Conservation (phyloP, 2,329 filamentous ascomycete genomes). For the Trichoderma endophyticum region DNA sequence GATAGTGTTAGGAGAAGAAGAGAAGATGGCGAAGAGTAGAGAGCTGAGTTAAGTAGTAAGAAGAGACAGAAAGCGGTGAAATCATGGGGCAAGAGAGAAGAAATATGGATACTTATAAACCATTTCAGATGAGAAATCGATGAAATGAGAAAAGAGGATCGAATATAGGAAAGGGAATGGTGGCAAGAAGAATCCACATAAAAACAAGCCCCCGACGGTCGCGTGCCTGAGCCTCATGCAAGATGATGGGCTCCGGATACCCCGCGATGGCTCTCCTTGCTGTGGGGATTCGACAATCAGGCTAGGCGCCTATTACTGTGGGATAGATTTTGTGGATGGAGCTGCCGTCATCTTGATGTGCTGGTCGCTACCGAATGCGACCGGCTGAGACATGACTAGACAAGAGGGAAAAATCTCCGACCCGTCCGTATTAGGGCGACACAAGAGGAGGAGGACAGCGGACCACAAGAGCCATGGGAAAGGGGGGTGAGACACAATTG, state of each 20-base stretch:
- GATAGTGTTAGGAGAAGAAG: constrained; percentile 9
- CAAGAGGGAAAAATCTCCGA: constrained; percentile 12
- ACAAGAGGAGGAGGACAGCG: neutral
- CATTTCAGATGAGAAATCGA: neutral
- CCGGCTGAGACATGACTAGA: constrained; percentile 12
- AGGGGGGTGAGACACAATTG: neutral
- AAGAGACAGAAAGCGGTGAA: constrained; percentile 6
- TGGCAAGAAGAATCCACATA: constrained; percentile 6
- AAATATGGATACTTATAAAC: neutral
- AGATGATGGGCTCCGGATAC: constrained; percentile 12
- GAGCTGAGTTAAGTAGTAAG: constrained; percentile 7
- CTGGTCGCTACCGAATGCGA: neutral
- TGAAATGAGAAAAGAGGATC: neutral
- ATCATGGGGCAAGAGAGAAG: neutral
- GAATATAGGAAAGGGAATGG: constrained; percentile 10
- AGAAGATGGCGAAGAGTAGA: constrained; percentile 9
- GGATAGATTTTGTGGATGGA: neutral
- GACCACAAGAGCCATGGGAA: neutral
- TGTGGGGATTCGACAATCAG: constrained; percentile 8
- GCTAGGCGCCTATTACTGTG: neutral
- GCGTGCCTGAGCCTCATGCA: constrained; percentile 8
- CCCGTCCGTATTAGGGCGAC: constrained; percentile 5
- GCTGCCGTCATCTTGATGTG: neutral
- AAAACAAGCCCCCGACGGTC: neutral
- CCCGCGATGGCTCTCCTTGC: constrained; percentile 4